A percentile compares a stretch with the other conserved stretches of the same genome.
These are phyloP conservation scores for Nosema muscidifuracis DNA, from an alignment of 371 early-diverging fungal genomes.

Conservation along the genomic window DNA sequence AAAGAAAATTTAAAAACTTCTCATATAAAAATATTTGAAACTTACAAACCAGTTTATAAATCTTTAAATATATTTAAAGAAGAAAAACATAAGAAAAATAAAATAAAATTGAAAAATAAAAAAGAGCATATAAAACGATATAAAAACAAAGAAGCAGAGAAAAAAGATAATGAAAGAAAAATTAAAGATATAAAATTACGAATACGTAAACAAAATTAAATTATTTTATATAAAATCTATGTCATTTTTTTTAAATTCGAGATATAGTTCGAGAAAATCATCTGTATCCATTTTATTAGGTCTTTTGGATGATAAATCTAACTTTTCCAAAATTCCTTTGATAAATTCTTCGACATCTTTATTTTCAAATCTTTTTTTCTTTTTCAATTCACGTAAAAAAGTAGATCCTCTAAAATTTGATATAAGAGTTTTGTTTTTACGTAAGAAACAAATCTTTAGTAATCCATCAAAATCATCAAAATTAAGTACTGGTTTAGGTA, in stretches of 20 bases:
- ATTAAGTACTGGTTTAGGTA: slow-evolving; percentile 83
- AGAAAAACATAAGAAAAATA: neutral
- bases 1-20: neutral
- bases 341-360: slow-evolving; percentile 28
- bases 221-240: slow-evolving; percentile 48
- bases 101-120: neutral
- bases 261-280: slow-evolving; percentile 68
- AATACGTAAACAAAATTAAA: too few relatives aligned
- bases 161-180: neutral
- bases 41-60: slow-evolving; percentile 2
- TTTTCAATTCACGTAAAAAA: slow-evolving; percentile 23
- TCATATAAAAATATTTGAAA: slow-evolving; percentile 6
- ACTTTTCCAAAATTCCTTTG: slow-evolving; percentile 30
- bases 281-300: slow-evolving; percentile 80
- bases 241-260: slow-evolving; percentile 60
- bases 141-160: neutral
- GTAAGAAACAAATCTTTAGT: slow-evolving; percentile 79
- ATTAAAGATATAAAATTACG: slow-evolving; percentile 2
- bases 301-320: slow-evolving; percentile 68
- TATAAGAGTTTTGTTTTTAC: slow-evolving; percentile 88
- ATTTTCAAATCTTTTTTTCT: slow-evolving; percentile 69
- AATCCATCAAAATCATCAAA: slow-evolving; percentile 93
- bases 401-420: slow-evolving; percentile 79
- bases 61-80: neutral
- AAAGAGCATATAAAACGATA: neutral